These are phyloP conservation scores for Thielaviopsis euricoi DNA, from an alignment of 2,329 filamentous ascomycete genomes.

Conservation along the genomic window DNA sequence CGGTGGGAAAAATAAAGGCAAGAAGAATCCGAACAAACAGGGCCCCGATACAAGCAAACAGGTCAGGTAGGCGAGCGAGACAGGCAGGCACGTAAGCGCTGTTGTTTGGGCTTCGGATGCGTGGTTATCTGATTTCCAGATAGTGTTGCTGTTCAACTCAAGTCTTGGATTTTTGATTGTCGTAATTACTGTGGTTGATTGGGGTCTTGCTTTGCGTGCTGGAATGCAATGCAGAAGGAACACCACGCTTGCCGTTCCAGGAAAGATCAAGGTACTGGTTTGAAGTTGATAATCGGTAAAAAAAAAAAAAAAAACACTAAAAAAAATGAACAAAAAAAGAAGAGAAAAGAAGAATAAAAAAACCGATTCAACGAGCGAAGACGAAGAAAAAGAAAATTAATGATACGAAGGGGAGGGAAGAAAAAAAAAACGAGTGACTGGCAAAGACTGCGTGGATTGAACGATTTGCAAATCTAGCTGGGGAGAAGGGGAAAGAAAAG, in stretches of 20 bases:
- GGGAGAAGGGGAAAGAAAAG: neutral
- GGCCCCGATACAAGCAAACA: neutral
- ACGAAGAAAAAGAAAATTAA: neutral
- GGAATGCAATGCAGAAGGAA: neutral
- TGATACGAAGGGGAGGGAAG: neutral
- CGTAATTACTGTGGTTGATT: neutral
- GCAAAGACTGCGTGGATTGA: neutral
- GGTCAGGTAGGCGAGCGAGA: neutral
- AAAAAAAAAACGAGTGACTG: conserved; percentile 7
- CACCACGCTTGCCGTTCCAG: conserved; percentile 2
- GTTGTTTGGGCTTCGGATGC: too few relatives aligned
- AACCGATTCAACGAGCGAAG: neutral
- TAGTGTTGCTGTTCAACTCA: neutral
- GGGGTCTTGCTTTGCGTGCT: neutral
- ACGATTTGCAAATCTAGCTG: neutral
- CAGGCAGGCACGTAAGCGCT: neutral
- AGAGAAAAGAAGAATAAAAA: neutral
- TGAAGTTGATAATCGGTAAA: neutral
- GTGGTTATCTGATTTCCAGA: neutral
- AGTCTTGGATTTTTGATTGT: neutral
- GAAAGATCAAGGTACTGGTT: neutral
- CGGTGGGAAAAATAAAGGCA: neutral
- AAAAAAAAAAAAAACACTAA: neutral
- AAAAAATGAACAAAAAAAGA: neutral
- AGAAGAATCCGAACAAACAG: neutral